A percentile compares a stretch with the other conserved stretches of the same genome.
Evolutionary conservation across 495 filamentous ascomycete genomes (phyloP).

Genomic region (Sordaria brevicollis): DNA sequence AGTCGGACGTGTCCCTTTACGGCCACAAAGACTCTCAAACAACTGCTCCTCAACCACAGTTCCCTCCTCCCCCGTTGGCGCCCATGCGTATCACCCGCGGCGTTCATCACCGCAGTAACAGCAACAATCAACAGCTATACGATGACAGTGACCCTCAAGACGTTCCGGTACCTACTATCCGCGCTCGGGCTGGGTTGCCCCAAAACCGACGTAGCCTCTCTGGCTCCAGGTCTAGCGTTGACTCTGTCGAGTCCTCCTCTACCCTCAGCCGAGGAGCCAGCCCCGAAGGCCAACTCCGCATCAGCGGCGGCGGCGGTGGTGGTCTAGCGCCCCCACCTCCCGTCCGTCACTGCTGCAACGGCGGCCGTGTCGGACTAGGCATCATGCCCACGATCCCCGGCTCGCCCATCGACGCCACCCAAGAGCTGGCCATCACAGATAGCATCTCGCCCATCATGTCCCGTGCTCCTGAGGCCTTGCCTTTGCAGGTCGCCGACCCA

Average conservation of each 20-base stretch:
- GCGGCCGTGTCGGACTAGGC: neutral
- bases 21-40: conserved; percentile 9
- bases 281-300: neutral
- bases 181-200: neutral
- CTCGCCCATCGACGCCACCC: conserved; percentile 8
- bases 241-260: conserved; percentile 10
- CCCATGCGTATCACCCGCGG: conserved; percentile 11
- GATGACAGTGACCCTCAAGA: neutral
- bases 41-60: conserved; percentile 7
- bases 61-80: conserved; percentile 21
- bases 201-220: conserved; percentile 1
- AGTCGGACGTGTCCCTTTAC: conserved; percentile 14
- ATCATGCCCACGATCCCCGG: conserved; percentile 12
- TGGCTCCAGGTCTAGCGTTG: conserved; percentile 8
- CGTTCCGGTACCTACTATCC: conserved; percentile 1
- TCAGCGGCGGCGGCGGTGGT: neutral
- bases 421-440: neutral
- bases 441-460: conserved; percentile 18
- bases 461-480: neutral
- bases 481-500: neutral
- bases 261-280: conserved; percentile 3
- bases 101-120: neutral
- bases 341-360: neutral
- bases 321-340: neutral
- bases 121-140: too few species aligned